Conservation (phyloP, 148 eudicot species). For the Rhododendron vialii region DNA sequence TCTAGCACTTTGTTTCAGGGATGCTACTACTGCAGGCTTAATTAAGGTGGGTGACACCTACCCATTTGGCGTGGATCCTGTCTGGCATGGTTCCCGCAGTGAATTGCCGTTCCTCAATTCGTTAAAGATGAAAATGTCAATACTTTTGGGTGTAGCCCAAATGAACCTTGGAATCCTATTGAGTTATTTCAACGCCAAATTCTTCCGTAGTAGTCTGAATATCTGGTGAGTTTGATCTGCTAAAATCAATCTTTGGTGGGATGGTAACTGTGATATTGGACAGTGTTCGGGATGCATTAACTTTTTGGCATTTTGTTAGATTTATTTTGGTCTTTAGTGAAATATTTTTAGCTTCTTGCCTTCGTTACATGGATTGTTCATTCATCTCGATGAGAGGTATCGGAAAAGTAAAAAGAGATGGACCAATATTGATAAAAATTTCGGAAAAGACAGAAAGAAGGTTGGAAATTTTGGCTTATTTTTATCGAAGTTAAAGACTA, state of each 20-base stretch:
- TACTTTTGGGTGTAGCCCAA: conserved; percentile 53
- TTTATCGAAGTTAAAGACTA: background rate
- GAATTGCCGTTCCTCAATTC: conserved; percentile 54
- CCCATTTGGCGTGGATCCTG: conserved; percentile 59
- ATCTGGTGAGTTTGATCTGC: conserved; percentile 30
- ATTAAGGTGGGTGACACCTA: conserved; percentile 54
- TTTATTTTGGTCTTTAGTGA: conserved; percentile 11
- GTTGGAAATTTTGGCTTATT: background rate
- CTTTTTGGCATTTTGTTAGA: background rate
- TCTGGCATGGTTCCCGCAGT: conserved; percentile 53
- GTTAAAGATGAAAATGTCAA: conserved; percentile 58
- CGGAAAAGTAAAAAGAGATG: background rate
- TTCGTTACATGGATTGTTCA: background rate
- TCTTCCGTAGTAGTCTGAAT: conserved; percentile 36
- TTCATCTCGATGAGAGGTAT: background rate
- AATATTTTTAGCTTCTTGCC: background rate
- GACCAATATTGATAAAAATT: background rate
- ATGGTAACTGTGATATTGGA: background rate
- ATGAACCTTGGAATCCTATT: conserved; percentile 55
- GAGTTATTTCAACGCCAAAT: conserved; percentile 43
- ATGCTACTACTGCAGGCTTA: conserved; percentile 46
- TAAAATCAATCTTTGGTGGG: background rate
- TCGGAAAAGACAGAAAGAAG: background rate
- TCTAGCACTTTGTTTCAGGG: conserved; percentile 24
- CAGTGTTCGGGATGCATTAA: conserved; percentile 4